Evolutionary conservation across 2,329 filamentous ascomycete genomes (phyloP).

Genomic region (Ophiostoma angusticollis): DNA sequence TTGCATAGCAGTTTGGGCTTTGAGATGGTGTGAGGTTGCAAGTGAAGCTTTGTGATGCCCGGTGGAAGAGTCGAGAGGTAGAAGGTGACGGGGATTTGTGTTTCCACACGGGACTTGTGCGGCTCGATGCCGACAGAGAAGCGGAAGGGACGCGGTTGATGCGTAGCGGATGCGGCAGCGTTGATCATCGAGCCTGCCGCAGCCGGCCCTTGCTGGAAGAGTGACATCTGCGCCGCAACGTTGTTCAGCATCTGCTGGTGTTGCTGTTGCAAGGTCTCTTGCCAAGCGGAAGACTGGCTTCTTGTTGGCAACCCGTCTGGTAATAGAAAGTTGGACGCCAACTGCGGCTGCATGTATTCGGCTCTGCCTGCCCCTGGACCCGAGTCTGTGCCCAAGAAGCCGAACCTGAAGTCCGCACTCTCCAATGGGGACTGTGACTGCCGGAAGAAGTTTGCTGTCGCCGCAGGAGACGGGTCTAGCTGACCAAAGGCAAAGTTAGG

Average conservation of each 20-base stretch:
- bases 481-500: slow-evolving; percentile 39
- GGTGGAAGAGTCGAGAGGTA: slow-evolving; percentile 62
- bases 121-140: slow-evolving; percentile 47
- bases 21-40: slow-evolving; percentile 83
- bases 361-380: slow-evolving; percentile 1
- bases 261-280: slow-evolving; percentile 6
- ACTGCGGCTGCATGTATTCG: slow-evolving; percentile 7
- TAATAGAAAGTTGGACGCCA: slow-evolving; percentile 8
- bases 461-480: slow-evolving; percentile 40
- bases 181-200: not conserved
- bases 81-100: slow-evolving; percentile 82
- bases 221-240: slow-evolving; percentile 5
- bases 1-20: slow-evolving; percentile 86
- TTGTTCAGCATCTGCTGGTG: slow-evolving; percentile 6
- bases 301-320: slow-evolving; percentile 9
- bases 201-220: slow-evolving; percentile 7
- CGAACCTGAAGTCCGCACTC: slow-evolving; percentile 24
- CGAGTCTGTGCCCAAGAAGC: too few species aligned
- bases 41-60: slow-evolving; percentile 66
- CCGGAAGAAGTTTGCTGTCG: slow-evolving; percentile 32
- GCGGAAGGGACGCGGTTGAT: slow-evolving; percentile 7
- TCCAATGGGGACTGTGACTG: slow-evolving; percentile 34
- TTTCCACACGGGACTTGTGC: slow-evolving; percentile 84
- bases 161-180: too few species aligned
- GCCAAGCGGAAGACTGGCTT: slow-evolving; percentile 9